Percentiles rank a stretch among this genome's conserved stretches.
These are phyloP conservation scores for Alternaria incomplexa DNA, from an alignment of 2,329 filamentous ascomycete genomes.

Conservation along the genomic window DNA sequence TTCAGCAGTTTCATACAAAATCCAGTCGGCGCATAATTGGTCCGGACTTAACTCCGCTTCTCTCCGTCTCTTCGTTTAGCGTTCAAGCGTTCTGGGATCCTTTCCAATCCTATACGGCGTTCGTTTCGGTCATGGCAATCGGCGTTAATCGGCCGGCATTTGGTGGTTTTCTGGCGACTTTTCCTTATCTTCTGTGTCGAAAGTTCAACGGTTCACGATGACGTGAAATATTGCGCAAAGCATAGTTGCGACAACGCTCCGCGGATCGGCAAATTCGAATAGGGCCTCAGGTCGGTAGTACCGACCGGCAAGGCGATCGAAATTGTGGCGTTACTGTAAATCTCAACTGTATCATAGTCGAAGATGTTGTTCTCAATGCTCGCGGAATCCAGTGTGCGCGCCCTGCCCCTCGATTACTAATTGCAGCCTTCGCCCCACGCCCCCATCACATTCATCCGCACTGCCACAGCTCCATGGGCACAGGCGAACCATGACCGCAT, in stretches of 20 bases:
- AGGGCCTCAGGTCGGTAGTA: background rate
- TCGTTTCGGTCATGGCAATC: constrained; percentile 21
- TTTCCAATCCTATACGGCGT: constrained; percentile 23
- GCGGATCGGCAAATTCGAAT: constrained; percentile 2
- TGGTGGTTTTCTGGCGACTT: constrained; percentile 11
- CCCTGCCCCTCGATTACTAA: constrained; percentile 12
- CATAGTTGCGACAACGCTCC: constrained; percentile 3
- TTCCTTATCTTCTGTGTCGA: constrained; percentile 14
- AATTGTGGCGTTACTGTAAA: constrained; percentile 6
- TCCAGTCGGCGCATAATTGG: constrained; percentile 39
- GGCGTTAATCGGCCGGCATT: constrained; percentile 18
- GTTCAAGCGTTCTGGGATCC: constrained; percentile 43
- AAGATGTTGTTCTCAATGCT: background rate
- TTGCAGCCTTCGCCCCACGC: background rate
- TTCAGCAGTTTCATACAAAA: constrained; percentile 48
- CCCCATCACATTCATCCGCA: background rate
- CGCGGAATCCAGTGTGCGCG: constrained; percentile 2
- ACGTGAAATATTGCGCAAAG: constrained; percentile 20
- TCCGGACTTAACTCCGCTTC: constrained; percentile 21
- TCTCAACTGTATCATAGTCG: constrained; percentile 11
- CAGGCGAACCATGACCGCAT: constrained; percentile 10
- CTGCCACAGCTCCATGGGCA: background rate
- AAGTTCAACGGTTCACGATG: constrained; percentile 32
- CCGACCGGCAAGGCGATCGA: background rate
- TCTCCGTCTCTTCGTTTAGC: constrained; percentile 35